Conservation (phyloP, 2,329 filamentous ascomycete genomes). For the Fusarium continuum region DNA sequence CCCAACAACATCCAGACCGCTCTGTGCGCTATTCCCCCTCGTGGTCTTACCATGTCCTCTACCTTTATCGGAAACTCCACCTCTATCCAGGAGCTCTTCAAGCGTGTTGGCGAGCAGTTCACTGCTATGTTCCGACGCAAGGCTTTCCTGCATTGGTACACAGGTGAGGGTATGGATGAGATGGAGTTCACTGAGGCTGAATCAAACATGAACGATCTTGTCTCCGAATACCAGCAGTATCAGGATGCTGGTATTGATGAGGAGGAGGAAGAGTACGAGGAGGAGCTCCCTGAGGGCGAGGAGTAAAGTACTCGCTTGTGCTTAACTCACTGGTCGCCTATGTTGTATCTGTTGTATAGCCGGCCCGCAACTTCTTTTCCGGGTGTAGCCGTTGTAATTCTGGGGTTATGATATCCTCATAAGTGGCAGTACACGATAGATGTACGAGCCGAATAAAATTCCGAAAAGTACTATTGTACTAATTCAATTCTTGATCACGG, state of each 20-base stretch:
- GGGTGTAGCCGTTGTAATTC: conserved; percentile 46
- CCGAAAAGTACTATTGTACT: conserved; percentile 46
- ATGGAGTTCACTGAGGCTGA: conserved; percentile 99
- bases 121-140: conserved; percentile 99
- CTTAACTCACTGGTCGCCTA: conserved; percentile 21
- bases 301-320: conserved; percentile 46
- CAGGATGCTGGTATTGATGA: conserved; percentile 98
- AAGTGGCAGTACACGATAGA: conserved; percentile 46
- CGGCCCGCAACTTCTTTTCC: conserved; percentile 47
- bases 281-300: conserved; percentile 84
- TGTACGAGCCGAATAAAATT: conserved; percentile 45
- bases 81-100: conserved; percentile 99
- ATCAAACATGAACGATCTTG: conserved; percentile 99
- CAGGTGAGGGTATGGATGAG: conserved; percentile 99
- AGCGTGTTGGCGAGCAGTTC: conserved; percentile 99
- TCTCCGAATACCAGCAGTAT: conserved; percentile 99
- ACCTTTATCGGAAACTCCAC: conserved; percentile 99
- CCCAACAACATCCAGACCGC: conserved; percentile 99
- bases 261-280: conserved; percentile 94
- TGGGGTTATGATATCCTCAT: conserved; percentile 54
- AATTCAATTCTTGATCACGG: conserved; percentile 13
- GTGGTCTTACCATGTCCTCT: conserved; percentile 98
- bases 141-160: conserved; percentile 99
- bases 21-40: conserved; percentile 97
- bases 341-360: conserved; percentile 34